These are phyloP conservation scores for Suzukiozyma palmioleophila DNA, from an alignment of 1,139 yeast genomes.

Conservation along the genomic window DNA sequence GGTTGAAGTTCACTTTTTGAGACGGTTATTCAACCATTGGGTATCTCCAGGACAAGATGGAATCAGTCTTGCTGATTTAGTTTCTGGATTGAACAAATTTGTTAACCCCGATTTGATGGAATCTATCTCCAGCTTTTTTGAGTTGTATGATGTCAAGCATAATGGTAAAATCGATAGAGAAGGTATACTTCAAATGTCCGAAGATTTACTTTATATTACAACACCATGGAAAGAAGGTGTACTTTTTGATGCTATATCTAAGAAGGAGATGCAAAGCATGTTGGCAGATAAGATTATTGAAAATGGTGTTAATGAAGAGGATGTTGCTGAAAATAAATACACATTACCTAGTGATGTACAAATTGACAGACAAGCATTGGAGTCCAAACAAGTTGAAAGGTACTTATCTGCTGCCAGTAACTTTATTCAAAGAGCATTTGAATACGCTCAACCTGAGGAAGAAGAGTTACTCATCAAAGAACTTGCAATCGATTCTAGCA, in stretches of 20 bases:
- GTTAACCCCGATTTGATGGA: slow-evolving; percentile 75
- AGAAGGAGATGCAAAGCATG: slow-evolving; percentile 55
- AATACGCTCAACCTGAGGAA: slow-evolving; percentile 71
- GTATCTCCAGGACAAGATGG: slow-evolving; percentile 52
- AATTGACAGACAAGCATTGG: slow-evolving; percentile 59
- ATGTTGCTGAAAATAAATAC: slow-evolving; percentile 28
- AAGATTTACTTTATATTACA: slow-evolving; percentile 77
- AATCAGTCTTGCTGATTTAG: slow-evolving; percentile 65
- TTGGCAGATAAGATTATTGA: slow-evolving; percentile 54
- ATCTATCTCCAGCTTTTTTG: slow-evolving; percentile 73
- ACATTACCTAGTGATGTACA: slow-evolving; percentile 54
- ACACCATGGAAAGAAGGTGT: slow-evolving; percentile 77
- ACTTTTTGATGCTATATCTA: slow-evolving; percentile 56
- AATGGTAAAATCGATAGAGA: slow-evolving; percentile 70
- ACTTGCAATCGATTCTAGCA: slow-evolving; percentile 33
- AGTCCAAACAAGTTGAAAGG: slow-evolving; percentile 70
- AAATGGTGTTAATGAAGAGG: slow-evolving; percentile 13
- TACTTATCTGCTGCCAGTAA: slow-evolving; percentile 84
- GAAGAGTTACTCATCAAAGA: slow-evolving; percentile 44
- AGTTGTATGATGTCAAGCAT: slow-evolving; percentile 61
- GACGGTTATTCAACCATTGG: slow-evolving; percentile 68
- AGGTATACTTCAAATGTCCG: slow-evolving; percentile 78
- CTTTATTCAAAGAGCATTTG: slow-evolving; percentile 84
- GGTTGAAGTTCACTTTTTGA: slow-evolving; percentile 42
- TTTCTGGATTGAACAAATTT: slow-evolving; percentile 66